Percentiles rank a stretch among this genome's conserved stretches.
These are phyloP conservation scores for Pichia membranifaciens DNA, from an alignment of 805 yeast genomes.

Conservation along the genomic window DNA sequence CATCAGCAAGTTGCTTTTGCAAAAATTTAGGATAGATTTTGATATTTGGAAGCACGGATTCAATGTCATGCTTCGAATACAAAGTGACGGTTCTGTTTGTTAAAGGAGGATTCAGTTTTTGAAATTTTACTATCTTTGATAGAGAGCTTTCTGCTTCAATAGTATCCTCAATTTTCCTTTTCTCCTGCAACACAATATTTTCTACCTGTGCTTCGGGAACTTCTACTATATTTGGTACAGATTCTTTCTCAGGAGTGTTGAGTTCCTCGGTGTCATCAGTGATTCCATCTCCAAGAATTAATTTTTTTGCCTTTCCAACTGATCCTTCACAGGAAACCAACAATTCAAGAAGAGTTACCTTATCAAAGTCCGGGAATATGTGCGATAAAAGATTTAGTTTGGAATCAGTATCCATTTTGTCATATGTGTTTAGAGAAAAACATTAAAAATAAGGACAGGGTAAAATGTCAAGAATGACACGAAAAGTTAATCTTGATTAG, in stretches of 20 bases:
- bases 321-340: constrained; percentile 52
- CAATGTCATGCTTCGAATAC: constrained; percentile 47
- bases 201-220: neutral
- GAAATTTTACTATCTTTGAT: neutral
- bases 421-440: no score
- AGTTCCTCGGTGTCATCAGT: neutral
- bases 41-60: constrained; percentile 43
- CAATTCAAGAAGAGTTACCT: constrained; percentile 42
- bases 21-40: constrained; percentile 47
- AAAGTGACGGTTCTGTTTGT: constrained; percentile 25
- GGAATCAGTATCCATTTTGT: constrained; percentile 30
- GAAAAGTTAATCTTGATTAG: no score
- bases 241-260: neutral
- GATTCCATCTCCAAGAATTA: neutral
- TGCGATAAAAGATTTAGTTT: constrained; percentile 34
- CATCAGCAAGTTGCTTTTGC: constrained; percentile 44
- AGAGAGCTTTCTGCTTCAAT: neutral
- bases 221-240: neutral
- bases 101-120: neutral
- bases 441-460: no score
- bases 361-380: constrained; percentile 40
- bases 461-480: neutral
- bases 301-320: neutral
- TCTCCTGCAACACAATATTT: neutral
- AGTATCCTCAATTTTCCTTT: neutral